Percentiles rank a stretch among this genome's conserved stretches.
Evolutionary conservation across 495 filamentous ascomycete genomes (phyloP).

Genomic region (Melanomma pulvis-pyrius): DNA sequence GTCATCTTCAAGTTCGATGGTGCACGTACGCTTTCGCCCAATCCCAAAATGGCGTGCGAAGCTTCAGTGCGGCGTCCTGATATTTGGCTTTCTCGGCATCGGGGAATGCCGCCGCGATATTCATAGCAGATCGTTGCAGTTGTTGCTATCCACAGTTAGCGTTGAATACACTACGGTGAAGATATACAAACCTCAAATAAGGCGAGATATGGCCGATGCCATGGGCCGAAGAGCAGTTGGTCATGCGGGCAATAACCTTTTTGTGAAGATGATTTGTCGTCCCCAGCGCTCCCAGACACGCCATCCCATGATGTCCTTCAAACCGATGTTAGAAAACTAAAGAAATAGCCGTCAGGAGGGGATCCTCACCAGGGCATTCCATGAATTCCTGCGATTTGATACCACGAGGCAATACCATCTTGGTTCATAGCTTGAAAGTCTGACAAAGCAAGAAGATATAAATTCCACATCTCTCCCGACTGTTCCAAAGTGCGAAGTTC

Average conservation of each 20-base stretch:
- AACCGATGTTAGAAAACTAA: background rate
- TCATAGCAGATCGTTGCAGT: slow-evolving; percentile 17
- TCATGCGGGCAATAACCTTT: slow-evolving; percentile 29
- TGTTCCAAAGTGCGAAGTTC: slow-evolving; percentile 44
- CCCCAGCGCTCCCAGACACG: slow-evolving; percentile 5
- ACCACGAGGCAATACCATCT: slow-evolving; percentile 35
- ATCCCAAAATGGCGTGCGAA: slow-evolving; percentile 32
- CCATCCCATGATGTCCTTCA: slow-evolving; percentile 27
- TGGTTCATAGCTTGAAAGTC: slow-evolving; percentile 39
- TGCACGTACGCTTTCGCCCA: slow-evolving; percentile 21
- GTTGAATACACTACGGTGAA: background rate
- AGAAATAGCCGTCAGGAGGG: slow-evolving; percentile 44
- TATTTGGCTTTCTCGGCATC: slow-evolving; percentile 2
- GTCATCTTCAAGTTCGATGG: background rate
- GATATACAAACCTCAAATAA: slow-evolving; percentile 24
- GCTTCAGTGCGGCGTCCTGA: slow-evolving; percentile 15
- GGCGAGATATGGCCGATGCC: slow-evolving; percentile 29
- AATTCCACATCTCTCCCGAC: slow-evolving; percentile 42
- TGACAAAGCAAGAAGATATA: slow-evolving; percentile 40
- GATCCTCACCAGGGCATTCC: slow-evolving; percentile 28
- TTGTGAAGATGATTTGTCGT: slow-evolving; percentile 1
- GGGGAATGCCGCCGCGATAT: slow-evolving; percentile 22
- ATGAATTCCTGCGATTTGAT: slow-evolving; percentile 42
- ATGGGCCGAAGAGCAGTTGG: slow-evolving; percentile 22
- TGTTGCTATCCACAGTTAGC: slow-evolving; percentile 19